A percentile compares a stretch with the other conserved stretches of the same genome.
phyloP scores from a whole-genome alignment of 345 rosid genomes.

The Lepidium sativum region DNA sequence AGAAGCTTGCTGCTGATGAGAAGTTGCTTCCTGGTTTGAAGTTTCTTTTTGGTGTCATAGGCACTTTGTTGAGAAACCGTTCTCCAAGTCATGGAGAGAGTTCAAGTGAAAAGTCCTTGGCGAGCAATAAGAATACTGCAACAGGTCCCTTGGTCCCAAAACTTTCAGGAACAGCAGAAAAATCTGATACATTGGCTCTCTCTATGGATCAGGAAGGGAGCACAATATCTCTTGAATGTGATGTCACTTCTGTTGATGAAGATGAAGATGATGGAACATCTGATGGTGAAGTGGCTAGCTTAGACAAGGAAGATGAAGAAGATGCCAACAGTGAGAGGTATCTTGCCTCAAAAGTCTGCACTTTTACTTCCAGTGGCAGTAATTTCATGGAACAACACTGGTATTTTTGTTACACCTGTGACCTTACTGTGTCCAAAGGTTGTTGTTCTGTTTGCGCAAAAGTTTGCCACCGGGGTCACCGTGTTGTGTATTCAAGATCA shows the following conservation, averaged over 20 bases:
- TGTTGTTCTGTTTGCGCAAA: conserved; percentile 98
- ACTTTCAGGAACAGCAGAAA: conserved; percentile 57
- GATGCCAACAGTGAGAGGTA: conserved; percentile 81
- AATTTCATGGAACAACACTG: conserved; percentile 99
- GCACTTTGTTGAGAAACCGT: conserved; percentile 54
- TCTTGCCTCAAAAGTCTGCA: conserved; percentile 93
- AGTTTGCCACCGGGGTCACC: conserved; percentile 98
- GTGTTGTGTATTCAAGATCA: conserved; percentile 94
- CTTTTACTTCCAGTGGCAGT: conserved; percentile 97
- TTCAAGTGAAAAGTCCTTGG: conserved; percentile 41
- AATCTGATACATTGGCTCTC: conserved; percentile 58
- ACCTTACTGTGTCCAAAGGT: conserved; percentile 90
- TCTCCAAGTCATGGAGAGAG: conserved; percentile 39
- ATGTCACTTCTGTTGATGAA: conserved; percentile 91
- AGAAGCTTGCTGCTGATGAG: conserved; percentile 63
- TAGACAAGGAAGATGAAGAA: conserved; percentile 94
- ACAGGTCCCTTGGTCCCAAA: conserved; percentile 46
- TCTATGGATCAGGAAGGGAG: conserved; percentile 68
- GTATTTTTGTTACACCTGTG: conserved; percentile 99
- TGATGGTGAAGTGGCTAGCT: conserved; percentile 95
- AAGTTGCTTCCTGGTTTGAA: conserved; percentile 68
- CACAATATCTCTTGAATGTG: conserved; percentile 69
- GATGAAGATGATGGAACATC: conserved; percentile 99
- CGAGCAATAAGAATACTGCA: conserved; percentile 31
- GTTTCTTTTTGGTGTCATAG: conserved; percentile 77